phyloP scores from a whole-genome alignment of 441 rosid genomes.

The Sinapis alba region DNA sequence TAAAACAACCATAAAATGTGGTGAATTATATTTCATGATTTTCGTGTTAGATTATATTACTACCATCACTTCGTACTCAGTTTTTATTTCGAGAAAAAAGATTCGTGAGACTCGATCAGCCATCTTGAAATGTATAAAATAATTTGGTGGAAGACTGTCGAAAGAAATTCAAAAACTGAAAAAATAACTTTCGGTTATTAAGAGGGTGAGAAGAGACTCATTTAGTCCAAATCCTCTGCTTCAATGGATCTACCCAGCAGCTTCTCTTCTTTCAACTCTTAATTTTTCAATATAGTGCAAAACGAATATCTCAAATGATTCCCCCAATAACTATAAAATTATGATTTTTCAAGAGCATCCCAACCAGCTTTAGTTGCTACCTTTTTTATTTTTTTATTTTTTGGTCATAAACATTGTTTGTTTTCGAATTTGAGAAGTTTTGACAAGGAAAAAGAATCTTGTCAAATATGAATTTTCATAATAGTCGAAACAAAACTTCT shows the following conservation, averaged over 20 bases:
- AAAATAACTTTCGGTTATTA: slow-evolving; percentile 28
- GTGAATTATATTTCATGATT: background rate
- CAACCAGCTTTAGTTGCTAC: slow-evolving; percentile 27
- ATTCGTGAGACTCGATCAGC: slow-evolving; percentile 26
- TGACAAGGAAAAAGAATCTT: background rate
- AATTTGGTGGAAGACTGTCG: slow-evolving; percentile 18
- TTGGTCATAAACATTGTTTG: background rate
- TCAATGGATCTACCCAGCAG: slow-evolving; percentile 26
- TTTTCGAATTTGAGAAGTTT: background rate
- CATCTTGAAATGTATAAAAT: slow-evolving; percentile 3
- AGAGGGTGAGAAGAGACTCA: slow-evolving; percentile 18
- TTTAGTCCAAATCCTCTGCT: slow-evolving; percentile 32
- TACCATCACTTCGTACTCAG: slow-evolving; percentile 5
- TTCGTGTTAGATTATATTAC: background rate
- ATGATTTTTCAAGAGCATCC: slow-evolving; percentile 5
- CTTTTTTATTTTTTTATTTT: background rate
- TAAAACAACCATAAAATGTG: background rate
- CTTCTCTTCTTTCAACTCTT: slow-evolving; percentile 26
- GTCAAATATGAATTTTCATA: background rate
- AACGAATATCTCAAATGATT: slow-evolving; percentile 30
- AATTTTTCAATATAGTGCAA: slow-evolving; percentile 25
- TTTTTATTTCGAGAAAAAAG: slow-evolving; percentile 1
- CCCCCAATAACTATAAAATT: slow-evolving; percentile 10
- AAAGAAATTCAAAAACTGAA: background rate
- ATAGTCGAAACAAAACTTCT: background rate